Conservation (phyloP, 371 early-diverging fungal species). For the Mortierella sp. region DNA sequence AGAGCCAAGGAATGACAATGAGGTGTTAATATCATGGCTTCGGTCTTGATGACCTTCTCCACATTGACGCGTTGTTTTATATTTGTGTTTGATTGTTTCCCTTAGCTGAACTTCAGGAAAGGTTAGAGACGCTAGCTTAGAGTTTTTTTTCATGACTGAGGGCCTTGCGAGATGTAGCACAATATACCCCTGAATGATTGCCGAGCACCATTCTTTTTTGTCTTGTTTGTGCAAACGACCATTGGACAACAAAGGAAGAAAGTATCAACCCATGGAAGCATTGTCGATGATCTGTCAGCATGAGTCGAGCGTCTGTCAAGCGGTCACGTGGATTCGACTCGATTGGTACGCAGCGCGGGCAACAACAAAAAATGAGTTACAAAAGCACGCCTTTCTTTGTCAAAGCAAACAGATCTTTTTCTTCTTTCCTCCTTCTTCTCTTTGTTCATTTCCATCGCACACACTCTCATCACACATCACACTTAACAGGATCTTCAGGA, state of each 20-base stretch:
- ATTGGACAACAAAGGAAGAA: too few relatives aligned
- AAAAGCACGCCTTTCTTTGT: conserved; percentile 14
- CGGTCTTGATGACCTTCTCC: neutral
- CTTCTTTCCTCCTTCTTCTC: neutral
- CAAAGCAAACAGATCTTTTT: conserved; percentile 1
- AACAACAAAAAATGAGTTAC: neutral
- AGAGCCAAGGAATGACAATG: neutral
- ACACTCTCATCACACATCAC: neutral
- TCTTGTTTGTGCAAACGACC: neutral
- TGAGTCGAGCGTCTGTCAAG: neutral
- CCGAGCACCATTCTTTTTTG: neutral
- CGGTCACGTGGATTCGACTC: neutral
- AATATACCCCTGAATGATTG: neutral
- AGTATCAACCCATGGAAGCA: neutral
- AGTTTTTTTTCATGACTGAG: neutral
- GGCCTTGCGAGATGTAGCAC: neutral
- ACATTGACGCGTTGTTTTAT: neutral
- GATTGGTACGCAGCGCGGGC: neutral
- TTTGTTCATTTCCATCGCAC: conserved; percentile 16
- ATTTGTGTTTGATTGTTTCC: neutral
- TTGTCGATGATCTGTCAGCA: neutral
- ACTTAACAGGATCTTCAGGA: neutral
- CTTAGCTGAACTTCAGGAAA: conserved; percentile 13
- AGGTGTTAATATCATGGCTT: neutral
- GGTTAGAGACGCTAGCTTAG: neutral